Conservation (phyloP, 2,329 filamentous ascomycete species). For the Leptodontidium sp. region DNA sequence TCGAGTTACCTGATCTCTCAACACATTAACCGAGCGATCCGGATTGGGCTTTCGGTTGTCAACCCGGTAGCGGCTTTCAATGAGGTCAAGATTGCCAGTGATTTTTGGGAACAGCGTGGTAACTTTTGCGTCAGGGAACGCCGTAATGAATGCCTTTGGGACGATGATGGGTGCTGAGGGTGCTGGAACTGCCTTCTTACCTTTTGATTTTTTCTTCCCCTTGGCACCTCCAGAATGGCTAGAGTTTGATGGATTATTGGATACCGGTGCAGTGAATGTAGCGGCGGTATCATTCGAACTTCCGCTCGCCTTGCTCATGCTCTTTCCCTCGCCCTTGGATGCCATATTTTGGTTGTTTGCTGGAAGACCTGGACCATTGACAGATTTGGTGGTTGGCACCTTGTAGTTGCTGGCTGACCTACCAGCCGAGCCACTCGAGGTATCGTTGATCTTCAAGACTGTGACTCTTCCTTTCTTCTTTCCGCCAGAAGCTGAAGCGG, state of each 20-base stretch:
- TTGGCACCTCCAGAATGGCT: background rate
- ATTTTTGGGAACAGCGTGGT: slow-evolving; percentile 39
- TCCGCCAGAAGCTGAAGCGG: background rate
- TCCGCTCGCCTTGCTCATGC: background rate
- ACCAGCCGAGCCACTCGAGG: background rate
- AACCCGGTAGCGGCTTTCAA: slow-evolving; percentile 20
- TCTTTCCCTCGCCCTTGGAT: no score
- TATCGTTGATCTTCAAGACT: background rate
- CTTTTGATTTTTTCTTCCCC: background rate
- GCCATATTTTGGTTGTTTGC: background rate
- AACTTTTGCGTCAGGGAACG: background rate
- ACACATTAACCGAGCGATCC: background rate
- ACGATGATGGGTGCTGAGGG: background rate
- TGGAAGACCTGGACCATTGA: background rate
- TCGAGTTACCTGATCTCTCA: slow-evolving; percentile 8
- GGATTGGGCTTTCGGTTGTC: slow-evolving; percentile 7
- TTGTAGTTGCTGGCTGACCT: background rate
- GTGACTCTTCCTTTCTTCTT: slow-evolving; percentile 1
- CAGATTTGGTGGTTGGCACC: background rate
- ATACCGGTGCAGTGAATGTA: background rate
- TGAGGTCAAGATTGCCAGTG: slow-evolving; percentile 23
- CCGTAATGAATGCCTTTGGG: background rate
- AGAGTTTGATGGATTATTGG: background rate
- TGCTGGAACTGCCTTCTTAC: background rate
- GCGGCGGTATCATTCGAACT: background rate